Evolutionary conservation across 768 basidiomycete species (phyloP).

Genomic region (Trametes meyenii): DNA sequence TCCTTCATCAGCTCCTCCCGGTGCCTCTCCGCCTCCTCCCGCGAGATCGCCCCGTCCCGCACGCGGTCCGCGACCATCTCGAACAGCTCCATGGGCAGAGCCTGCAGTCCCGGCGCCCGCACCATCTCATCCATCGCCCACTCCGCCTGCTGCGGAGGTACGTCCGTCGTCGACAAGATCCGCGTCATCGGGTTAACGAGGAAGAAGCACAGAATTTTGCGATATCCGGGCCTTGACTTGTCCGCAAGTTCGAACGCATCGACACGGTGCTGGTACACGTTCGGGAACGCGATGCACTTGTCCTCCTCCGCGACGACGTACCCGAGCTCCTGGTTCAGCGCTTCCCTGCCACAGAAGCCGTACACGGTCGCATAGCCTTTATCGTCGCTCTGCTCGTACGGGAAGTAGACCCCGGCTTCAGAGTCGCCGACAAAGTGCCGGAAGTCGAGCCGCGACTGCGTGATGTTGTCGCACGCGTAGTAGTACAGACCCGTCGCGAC

Average conservation of each 20-base stretch:
- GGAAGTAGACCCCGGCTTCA: background rate
- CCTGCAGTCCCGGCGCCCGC: background rate
- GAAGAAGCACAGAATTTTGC: constrained; percentile 43
- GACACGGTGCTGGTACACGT: constrained; percentile 42
- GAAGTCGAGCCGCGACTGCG: constrained; percentile 37
- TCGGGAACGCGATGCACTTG: constrained; percentile 41
- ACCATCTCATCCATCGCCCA: constrained; percentile 23
- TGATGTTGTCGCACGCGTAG: constrained; percentile 38
- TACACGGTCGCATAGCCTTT: constrained; percentile 3
- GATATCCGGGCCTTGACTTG: constrained; percentile 37
- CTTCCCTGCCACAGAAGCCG: constrained; percentile 9
- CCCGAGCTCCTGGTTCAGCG: constrained; percentile 32
- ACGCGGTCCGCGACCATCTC: constrained; percentile 17
- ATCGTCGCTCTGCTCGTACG: constrained; percentile 7
- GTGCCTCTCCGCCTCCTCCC: constrained; percentile 16
- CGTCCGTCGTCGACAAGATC: constrained; percentile 36
- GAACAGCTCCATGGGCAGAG: constrained; percentile 25
- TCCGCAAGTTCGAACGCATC: constrained; percentile 39
- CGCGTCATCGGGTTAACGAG: constrained; percentile 39
- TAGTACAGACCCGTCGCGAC: constrained; percentile 27
- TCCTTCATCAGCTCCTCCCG: constrained; percentile 26
- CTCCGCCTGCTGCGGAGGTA: constrained; percentile 37
- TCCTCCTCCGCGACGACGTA: constrained; percentile 32
- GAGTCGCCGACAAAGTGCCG: constrained; percentile 28
- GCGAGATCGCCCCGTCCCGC: background rate